A percentile compares a stretch with the other conserved stretches of the same genome.
These are phyloP conservation scores for Xylariales sp. DNA, from an alignment of 2,329 filamentous ascomycete species.

Conservation along the genomic window DNA sequence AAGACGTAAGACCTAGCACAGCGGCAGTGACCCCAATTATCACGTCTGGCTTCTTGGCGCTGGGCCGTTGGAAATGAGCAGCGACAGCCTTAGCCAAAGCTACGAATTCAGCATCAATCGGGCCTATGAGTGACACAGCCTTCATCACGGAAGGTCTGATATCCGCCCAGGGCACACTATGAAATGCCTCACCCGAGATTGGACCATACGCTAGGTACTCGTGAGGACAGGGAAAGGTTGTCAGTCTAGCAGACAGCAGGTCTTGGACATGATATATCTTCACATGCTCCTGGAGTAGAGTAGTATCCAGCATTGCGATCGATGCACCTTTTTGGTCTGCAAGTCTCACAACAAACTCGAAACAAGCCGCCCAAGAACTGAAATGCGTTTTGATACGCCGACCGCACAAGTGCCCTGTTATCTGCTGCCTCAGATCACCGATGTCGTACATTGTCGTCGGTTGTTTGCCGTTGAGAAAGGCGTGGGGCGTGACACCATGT, in stretches of 20 bases:
- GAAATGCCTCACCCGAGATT: neutral
- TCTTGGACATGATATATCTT: neutral
- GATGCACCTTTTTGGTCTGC: neutral
- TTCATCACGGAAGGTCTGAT: neutral
- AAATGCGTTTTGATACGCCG: neutral
- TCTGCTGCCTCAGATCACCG: neutral
- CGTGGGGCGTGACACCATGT: neutral
- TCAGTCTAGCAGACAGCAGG: neutral
- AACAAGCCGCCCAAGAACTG: conserved; percentile 2
- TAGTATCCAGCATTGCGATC: conserved; percentile 3
- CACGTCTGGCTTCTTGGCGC: too few species aligned
- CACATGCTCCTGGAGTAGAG: neutral
- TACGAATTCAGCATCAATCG: neutral
- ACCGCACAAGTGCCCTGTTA: neutral
- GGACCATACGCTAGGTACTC: conserved; percentile 4
- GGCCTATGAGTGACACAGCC: neutral
- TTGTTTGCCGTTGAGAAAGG: neutral
- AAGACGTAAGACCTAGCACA: too few species aligned
- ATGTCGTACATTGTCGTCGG: neutral
- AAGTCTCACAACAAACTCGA: neutral
- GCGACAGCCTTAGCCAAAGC: neutral
- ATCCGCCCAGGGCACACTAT: neutral
- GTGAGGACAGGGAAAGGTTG: neutral
- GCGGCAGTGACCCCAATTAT: too few species aligned
- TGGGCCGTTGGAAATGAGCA: neutral